Percentiles rank a stretch among this genome's conserved stretches.
Conservation (phyloP, 805 yeast species). For the Metschnikowia continentalis region DNA sequence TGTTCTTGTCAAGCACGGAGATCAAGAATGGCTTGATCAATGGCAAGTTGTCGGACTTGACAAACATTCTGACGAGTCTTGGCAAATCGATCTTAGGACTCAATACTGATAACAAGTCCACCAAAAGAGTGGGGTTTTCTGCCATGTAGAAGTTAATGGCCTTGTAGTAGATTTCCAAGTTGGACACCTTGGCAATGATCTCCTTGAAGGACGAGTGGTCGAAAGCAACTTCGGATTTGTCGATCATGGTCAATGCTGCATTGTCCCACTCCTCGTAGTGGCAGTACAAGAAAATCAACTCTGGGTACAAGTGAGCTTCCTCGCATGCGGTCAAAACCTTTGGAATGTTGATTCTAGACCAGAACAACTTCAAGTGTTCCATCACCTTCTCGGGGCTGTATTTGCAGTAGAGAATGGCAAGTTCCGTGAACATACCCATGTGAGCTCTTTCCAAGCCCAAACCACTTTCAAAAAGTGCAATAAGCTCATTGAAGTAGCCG, state of each 20-base stretch:
- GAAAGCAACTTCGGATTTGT: constrained; percentile 85
- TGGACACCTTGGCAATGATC: constrained; percentile 88
- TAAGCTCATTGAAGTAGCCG: constrained; percentile 89
- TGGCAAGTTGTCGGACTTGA: constrained; percentile 93
- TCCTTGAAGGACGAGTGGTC: constrained; percentile 95
- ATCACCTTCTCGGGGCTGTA: constrained; percentile 85
- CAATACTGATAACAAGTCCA: constrained; percentile 78
- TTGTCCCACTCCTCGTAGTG: constrained; percentile 99
- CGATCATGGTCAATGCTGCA: constrained; percentile 95
- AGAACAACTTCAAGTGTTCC: constrained; percentile 95
- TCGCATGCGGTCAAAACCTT: constrained; percentile 94
- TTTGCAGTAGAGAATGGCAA: constrained; percentile 86
- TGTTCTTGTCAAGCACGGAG: constrained; percentile 85
- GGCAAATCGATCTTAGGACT: constrained; percentile 90
- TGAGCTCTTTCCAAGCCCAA: constrained; percentile 96
- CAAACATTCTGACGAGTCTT: constrained; percentile 91
- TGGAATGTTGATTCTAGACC: constrained; percentile 98
- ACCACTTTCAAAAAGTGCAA: constrained; percentile 91
- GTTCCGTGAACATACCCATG: constrained; percentile 99
- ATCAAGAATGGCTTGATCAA: constrained; percentile 92
- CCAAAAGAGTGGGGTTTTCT: constrained; percentile 86
- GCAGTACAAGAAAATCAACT: constrained; percentile 90
- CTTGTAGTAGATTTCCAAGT: constrained; percentile 93
- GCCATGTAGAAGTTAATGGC: constrained; percentile 92
- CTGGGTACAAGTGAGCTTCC: constrained; percentile 92